phyloP scores from a whole-genome alignment of 2,329 filamentous ascomycete genomes.

The Penicillium oxalicum region DNA sequence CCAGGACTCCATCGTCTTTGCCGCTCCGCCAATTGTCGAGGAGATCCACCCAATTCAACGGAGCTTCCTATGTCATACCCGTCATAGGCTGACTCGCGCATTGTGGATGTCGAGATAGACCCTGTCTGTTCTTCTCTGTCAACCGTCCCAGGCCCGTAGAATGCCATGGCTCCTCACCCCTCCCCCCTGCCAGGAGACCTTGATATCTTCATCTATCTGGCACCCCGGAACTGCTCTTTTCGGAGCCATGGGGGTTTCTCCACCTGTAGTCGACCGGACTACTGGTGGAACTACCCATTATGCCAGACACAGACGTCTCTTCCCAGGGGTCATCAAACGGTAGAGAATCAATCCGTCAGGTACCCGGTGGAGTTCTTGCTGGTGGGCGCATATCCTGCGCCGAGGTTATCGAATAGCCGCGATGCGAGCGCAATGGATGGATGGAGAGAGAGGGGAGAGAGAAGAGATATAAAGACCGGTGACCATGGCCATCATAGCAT shows the following conservation, averaged over 20 bases:
- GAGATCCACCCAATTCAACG: not conserved
- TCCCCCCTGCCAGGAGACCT: too few relatives aligned
- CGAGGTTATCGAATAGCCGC: too few relatives aligned
- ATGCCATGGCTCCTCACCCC: too few relatives aligned
- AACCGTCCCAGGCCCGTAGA: too few relatives aligned
- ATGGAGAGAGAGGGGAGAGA: too few relatives aligned
- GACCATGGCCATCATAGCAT: not conserved
- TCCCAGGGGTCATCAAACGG: constrained; percentile 9
- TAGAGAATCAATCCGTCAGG: constrained; percentile 16
- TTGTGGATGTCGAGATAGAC: too few relatives aligned
- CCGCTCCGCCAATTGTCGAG: too few relatives aligned
- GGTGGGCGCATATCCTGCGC: not conserved
- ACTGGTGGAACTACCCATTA: constrained; percentile 7
- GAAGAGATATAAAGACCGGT: constrained; percentile 14
- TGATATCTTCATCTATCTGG: constrained; percentile 25
- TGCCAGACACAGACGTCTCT: constrained; percentile 15
- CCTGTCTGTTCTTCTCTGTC: too few relatives aligned
- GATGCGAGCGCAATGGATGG: too few relatives aligned
- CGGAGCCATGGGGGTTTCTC: constrained; percentile 16
- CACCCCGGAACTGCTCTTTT: constrained; percentile 19
- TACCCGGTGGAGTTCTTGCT: constrained; percentile 5
- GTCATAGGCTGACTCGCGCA: too few relatives aligned
- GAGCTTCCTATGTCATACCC: not conserved
- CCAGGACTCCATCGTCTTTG: too few relatives aligned
- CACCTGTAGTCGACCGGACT: constrained; percentile 16